phyloP scores from a whole-genome alignment of 352 stramenopile genomes.

The Globisporangium sylvaticum region DNA sequence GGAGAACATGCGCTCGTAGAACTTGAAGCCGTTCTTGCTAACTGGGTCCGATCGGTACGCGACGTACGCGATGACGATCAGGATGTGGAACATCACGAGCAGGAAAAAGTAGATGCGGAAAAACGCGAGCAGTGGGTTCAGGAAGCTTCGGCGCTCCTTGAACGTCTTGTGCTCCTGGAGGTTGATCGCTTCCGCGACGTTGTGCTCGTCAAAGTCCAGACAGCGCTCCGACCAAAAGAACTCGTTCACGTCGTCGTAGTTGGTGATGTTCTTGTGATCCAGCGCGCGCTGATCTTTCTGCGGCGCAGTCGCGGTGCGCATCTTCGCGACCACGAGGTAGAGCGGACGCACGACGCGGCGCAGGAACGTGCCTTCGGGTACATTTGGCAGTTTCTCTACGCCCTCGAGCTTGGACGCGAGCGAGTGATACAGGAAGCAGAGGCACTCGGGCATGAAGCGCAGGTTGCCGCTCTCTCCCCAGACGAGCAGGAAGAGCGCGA shows the following conservation, averaged over 20 bases:
- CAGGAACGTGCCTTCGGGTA: conserved; percentile 69
- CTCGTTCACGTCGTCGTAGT: conserved; percentile 90
- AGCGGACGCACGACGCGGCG: conserved; percentile 67
- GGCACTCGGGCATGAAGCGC: conserved; percentile 87
- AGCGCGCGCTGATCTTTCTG: conserved; percentile 25
- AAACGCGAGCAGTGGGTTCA: conserved; percentile 78
- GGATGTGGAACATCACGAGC: conserved; percentile 73
- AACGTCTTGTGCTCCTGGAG: conserved; percentile 78
- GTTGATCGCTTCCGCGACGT: conserved; percentile 67
- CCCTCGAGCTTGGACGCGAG: conserved; percentile 69
- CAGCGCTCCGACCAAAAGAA: conserved; percentile 84
- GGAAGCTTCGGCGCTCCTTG: conserved; percentile 78
- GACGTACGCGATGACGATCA: conserved; percentile 80
- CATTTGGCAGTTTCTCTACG: conserved; percentile 52
- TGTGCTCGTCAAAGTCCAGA: conserved; percentile 80
- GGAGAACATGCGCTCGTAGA: conserved; percentile 76
- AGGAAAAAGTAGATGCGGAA: conserved; percentile 89
- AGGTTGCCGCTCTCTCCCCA: conserved; percentile 85
- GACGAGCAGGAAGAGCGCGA: conserved; percentile 82
- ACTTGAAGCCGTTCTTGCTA: conserved; percentile 45
- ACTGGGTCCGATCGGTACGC: conserved; percentile 63
- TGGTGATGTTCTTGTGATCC: conserved; percentile 86
- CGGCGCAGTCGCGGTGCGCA: conserved; percentile 30
- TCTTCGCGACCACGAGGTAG: conserved; percentile 77
- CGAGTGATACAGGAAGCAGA: conserved; percentile 87